phyloP scores from a whole-genome alignment of 2,329 filamentous ascomycete species.

The Karstenula rhodostoma region DNA sequence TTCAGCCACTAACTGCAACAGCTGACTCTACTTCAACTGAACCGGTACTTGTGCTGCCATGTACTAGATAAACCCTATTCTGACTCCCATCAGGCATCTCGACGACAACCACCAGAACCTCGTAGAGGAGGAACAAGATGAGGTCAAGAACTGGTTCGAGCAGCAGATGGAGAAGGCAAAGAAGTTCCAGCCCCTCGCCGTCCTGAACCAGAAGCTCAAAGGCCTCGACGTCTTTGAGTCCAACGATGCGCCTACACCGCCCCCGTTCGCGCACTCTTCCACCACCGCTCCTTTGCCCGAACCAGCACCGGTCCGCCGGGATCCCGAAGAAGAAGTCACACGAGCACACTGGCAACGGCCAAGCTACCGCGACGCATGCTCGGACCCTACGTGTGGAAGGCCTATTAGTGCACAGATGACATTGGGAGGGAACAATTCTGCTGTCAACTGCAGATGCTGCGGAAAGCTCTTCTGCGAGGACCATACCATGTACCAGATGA shows the following conservation, averaged over 20 bases:
- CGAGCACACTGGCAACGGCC: conserved; percentile 87
- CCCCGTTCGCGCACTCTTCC: conserved; percentile 40
- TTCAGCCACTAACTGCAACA: conserved; percentile 52
- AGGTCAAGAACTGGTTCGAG: conserved; percentile 97
- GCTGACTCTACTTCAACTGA: conserved; percentile 92
- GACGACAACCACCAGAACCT: conserved; percentile 92
- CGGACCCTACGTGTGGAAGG: conserved; percentile 81
- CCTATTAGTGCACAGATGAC: conserved; percentile 60
- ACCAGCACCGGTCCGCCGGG: conserved; percentile 53
- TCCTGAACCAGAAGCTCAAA: conserved; percentile 92
- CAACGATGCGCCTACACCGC: conserved; percentile 71
- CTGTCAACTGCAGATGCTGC: conserved; percentile 92
- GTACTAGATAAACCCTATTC: conserved; percentile 19
- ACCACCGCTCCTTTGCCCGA: conserved; percentile 46
- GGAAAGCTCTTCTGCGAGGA: conserved; percentile 94
- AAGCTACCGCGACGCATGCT: conserved; percentile 78
- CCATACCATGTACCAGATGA: conserved; percentile 99
- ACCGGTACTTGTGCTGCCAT: conserved; percentile 53
- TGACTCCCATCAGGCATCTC: conserved; percentile 66
- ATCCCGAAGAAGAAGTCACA: conserved; percentile 91
- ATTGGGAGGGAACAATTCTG: conserved; percentile 80
- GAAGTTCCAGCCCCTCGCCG: conserved; percentile 87
- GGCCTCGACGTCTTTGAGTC: conserved; percentile 94
- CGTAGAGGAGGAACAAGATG: conserved; percentile 86
- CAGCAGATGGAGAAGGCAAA: conserved; percentile 93